Evolutionary conservation across 805 yeast species (phyloP).

Genomic region (Candida saitoana): DNA sequence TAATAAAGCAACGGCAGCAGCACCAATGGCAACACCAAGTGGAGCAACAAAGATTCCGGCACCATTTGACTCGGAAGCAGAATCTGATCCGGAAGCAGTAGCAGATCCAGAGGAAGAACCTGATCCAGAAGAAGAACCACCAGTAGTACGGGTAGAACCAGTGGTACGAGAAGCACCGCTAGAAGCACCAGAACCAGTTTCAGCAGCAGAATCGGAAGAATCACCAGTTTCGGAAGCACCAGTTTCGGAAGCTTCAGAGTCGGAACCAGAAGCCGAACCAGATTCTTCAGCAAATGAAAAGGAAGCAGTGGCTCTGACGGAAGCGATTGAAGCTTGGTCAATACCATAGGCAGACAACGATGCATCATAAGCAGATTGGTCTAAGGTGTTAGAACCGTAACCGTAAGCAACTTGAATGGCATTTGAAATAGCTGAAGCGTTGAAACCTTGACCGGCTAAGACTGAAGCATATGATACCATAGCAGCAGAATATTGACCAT

Average conservation of each 20-base stretch:
- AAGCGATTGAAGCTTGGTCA: constrained; percentile 3
- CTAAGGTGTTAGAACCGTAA: constrained; percentile 3
- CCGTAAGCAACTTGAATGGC: constrained; percentile 1
- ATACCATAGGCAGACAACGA: neutral
- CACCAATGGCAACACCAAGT: constrained; percentile 14
- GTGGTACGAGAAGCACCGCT: neutral
- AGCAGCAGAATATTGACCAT: constrained; percentile 5
- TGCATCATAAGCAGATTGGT: constrained; percentile 2
- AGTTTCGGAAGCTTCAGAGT: constrained; percentile 1
- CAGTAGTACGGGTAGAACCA: neutral
- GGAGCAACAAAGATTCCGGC: constrained; percentile 14
- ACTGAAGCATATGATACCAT: constrained; percentile 4
- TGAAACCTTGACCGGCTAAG: constrained; percentile 5
- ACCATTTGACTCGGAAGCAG: constrained; percentile 6
- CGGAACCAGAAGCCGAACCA: constrained; percentile 5
- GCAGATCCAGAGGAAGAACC: constrained; percentile 5
- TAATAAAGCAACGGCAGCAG: constrained; percentile 15
- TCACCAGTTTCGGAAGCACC: constrained; percentile 6
- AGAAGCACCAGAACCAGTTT: constrained; percentile 8
- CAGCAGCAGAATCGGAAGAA: constrained; percentile 8
- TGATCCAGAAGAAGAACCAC: neutral
- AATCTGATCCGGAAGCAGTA: neutral
- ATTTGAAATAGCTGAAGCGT: constrained; percentile 2
- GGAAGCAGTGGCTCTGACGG: constrained; percentile 4
- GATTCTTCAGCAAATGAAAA: constrained; percentile 7